Base-by-base conservation (phyloP, 441 rosid species). In the Arabidopsis hybrid region DNA sequence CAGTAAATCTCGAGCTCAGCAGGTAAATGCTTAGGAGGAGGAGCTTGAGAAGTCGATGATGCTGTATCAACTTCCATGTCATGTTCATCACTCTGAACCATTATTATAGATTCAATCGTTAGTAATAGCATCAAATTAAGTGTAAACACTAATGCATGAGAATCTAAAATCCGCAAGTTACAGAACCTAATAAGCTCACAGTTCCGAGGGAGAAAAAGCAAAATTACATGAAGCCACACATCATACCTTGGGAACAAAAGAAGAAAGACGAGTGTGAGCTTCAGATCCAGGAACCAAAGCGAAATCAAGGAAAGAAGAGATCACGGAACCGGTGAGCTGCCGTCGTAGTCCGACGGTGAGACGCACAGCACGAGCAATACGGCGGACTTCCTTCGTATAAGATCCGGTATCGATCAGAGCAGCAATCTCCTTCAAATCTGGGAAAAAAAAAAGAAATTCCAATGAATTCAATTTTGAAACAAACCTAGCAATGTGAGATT, bases 41-140 rank as follows among this genome's bases (percentile, higher is more conserved):
- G 58, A 72, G 81, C 78, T 76, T 78, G 83, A 3, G 72, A 40
- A 62, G 55, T 78, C 1, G 85, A 83, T 47, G 85, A 79, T 1
- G 84, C 88, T 0, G 85, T 77, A 73, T 85, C 93, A 31, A 85
- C 85, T 82, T 85, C 89, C 88, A 85, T 84, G 56, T 82, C 86
- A 66, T 76, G 86, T 53, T 78, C 89, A 78, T 82, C 81, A 67
- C 69, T 78, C 90, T 85, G 57, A 64, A 78, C 9, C 42, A 76
- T 70, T 39, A 74, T 34, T 35, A 26, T 6, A 52, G 0, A 32
- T 1, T 35, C 10, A 63, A 50, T 34, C 12, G 7, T 55, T 26
- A 46, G 38, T 31, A 26, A 26, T 40, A 11, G 16, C 13, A 47
- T 45, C 7, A 26, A 45, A 53, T n/a, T 1, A 5, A 4, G 8